These are phyloP conservation scores for Mentha longifolia DNA, from an alignment of 257 asterid genomes.

Conservation along the genomic window DNA sequence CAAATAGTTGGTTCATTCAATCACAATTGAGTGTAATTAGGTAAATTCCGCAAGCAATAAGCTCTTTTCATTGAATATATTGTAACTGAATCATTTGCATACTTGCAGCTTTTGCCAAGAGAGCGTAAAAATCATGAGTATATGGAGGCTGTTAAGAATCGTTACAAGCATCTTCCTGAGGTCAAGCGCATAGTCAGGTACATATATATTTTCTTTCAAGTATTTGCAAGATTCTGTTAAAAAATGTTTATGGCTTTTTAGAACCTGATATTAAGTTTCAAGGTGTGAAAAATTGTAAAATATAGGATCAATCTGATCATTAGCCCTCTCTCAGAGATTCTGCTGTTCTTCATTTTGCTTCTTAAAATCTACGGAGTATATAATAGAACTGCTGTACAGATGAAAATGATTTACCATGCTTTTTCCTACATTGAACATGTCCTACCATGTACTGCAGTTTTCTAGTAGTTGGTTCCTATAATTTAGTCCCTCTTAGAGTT, in stretches of 20 bases:
- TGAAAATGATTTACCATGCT: not conserved
- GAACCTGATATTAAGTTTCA: too few species aligned
- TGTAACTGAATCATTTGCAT: conserved; percentile 28
- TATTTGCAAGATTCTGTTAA: conserved; percentile 10
- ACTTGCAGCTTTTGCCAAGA: conserved; percentile 81
- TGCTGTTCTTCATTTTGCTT: not conserved
- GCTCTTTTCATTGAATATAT: not conserved
- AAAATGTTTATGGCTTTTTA: not conserved
- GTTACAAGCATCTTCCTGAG: conserved; percentile 92
- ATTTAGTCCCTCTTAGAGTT: not conserved
- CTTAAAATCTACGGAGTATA: too few species aligned
- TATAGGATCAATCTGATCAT: not conserved
- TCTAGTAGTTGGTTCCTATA: not conserved
- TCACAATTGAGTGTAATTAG: conserved; percentile 12
- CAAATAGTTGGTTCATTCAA: not conserved
- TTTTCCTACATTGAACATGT: not conserved
- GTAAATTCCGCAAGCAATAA: not conserved
- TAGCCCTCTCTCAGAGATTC: not conserved
- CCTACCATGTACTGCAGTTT: not conserved
- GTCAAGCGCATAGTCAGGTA: conserved; percentile 93
- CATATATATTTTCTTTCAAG: conserved; percentile 1
- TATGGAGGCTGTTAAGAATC: conserved; percentile 79
- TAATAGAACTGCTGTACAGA: not conserved
- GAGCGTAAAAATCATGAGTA: conserved; percentile 88
- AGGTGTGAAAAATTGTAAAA: too few species aligned